Evolutionary conservation across 2,329 filamentous ascomycete species (phyloP).

Genomic region (Fusarium subglutinans): DNA sequence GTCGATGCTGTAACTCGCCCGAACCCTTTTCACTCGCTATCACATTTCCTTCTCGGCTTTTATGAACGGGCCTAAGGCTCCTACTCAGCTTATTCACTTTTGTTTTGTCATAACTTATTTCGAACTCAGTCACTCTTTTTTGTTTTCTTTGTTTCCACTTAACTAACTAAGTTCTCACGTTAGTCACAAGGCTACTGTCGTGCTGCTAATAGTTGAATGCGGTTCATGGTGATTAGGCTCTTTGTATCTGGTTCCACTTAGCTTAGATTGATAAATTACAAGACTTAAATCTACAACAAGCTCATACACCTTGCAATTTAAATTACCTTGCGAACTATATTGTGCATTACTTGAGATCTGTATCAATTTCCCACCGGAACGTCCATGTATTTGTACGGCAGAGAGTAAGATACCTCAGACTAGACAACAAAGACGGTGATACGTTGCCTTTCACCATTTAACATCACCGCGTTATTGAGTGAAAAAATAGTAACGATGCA

Average conservation of each 20-base stretch:
- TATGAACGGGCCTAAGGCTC: not conserved
- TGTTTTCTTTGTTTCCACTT: accelerated
- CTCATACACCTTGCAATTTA: accelerated
- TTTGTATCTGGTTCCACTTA: not conserved
- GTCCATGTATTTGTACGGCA: no score
- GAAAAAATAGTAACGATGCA: no score
- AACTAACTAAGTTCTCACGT: accelerated
- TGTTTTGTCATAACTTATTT: not conserved
- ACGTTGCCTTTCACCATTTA: no score
- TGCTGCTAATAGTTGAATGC: not conserved
- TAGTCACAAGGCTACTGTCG: accelerated
- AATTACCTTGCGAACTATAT: accelerated
- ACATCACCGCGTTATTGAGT: accelerated
- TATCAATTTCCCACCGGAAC: not conserved
- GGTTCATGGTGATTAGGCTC: not conserved
- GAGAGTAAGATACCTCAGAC: no score
- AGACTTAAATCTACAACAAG: not conserved
- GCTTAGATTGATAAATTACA: not conserved
- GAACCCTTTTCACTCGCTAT: not conserved
- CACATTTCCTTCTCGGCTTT: accelerated
- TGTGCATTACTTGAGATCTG: accelerated
- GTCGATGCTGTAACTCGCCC: not conserved
- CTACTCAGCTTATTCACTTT: not conserved
- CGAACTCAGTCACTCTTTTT: not conserved
- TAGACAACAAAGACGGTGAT: no score